Base-by-base conservation (phyloP, 192 early-diverging fungal species). In the Coemansia sp. region DNA sequence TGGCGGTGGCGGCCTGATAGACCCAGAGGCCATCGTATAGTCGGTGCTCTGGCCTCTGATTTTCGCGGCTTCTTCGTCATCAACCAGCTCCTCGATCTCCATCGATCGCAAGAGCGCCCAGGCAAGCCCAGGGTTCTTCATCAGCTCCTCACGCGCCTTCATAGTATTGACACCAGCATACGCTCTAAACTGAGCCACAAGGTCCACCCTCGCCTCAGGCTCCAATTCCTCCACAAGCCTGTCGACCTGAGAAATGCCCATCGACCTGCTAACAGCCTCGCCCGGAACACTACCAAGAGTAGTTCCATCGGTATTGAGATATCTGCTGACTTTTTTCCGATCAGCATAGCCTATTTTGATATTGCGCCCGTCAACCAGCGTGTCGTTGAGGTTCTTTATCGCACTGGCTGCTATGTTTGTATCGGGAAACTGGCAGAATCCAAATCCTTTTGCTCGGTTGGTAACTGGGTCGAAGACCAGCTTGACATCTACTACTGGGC, bases 341-440 rank as follows among this genome's bases (percentile, higher is more conserved):
- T 97, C 93, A 1, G 95, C 95, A 80, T 89, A 97, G 52, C 93
- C 95, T n/a, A 98, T 92, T 49, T 93, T 85, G 16, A 98, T 76
- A 62, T 85, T 85, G 14, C 96, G 82, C 18, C 93, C 93, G 22
- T 88, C 90, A n/a, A 97, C 84, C 36, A 94, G 93, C 42, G 93
- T 88, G 55, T 89, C 88, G 68, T 93, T 92, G 54, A 98, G 83
- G 62, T 97, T 97, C 57, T 93, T 84, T 20, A 96, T 94, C 27
- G 95, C 95, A 65, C 92, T 94, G 22, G 91, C 89, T 9, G 95
- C 95, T n/a, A 93, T 96, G 60, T 93, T 87, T 23, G 85, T 75
- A 68, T 98, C 95, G 58, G 89, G 83, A 46, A 86, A 98, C 66
- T 95, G 91, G 61, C 93, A 95, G 78, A 95, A 96, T 18, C 96